Evolutionary conservation across 2,329 filamentous ascomycete genomes (phyloP).

Genomic region (Exophiala aquamarina): DNA sequence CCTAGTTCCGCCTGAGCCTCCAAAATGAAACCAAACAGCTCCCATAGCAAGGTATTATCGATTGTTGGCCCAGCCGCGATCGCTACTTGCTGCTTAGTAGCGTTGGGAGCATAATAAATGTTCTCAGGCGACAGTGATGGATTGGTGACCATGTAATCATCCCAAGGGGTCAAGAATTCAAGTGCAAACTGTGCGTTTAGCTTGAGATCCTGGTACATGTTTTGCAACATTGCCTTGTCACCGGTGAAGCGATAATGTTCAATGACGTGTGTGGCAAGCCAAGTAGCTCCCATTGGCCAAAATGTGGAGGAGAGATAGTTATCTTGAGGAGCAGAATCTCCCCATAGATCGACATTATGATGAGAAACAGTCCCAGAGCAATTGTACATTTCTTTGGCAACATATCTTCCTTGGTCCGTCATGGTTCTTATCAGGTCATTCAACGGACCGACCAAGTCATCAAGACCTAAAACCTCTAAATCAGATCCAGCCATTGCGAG

Average conservation of each 20-base stretch:
- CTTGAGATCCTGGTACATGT: conserved; percentile 30
- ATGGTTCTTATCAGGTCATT: conserved; percentile 13
- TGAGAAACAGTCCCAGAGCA: conserved; percentile 58
- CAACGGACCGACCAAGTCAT: conserved; percentile 32
- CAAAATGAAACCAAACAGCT: conserved; percentile 39
- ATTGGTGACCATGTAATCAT: conserved; percentile 29
- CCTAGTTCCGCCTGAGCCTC: too few species aligned
- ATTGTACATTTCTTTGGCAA: conserved; percentile 55
- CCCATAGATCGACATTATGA: conserved; percentile 60
- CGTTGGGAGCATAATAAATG: conserved; percentile 27
- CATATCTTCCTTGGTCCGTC: conserved; percentile 28
- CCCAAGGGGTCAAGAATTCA: conserved; percentile 30
- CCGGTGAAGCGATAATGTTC: conserved; percentile 56
- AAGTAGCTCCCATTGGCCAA: conserved; percentile 48
- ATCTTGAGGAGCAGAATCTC: conserved; percentile 54
- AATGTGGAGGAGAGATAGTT: conserved; percentile 42
- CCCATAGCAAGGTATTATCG: conserved; percentile 46
- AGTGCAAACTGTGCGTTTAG: conserved; percentile 34
- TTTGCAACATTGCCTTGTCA: conserved; percentile 24
- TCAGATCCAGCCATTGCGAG: too few species aligned
- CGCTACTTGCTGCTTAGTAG: neutral
- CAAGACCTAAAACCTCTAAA: conserved; percentile 52
- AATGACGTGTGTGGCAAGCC: conserved; percentile 62
- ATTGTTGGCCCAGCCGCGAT: conserved; percentile 41
- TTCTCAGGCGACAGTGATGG: conserved; percentile 35